Evolutionary conservation across 495 filamentous ascomycete species (phyloP), one percentile per base, ranked within the genome.

Genomic region (Penicillium flavigenum): DNA sequence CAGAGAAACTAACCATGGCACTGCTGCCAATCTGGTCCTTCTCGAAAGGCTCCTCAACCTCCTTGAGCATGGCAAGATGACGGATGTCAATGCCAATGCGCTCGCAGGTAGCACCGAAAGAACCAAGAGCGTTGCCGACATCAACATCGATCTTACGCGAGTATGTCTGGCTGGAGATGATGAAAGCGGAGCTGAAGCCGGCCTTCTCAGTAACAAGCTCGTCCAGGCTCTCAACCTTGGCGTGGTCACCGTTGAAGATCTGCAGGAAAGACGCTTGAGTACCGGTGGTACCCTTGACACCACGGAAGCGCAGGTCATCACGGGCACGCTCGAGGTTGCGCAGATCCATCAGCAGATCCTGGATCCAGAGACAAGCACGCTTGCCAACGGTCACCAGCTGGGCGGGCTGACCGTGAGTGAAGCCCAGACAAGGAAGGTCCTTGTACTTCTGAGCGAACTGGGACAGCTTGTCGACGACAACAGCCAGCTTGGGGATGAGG

Each of bases 21-120:
- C 74, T 78, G 70, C 74, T 78, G 29, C 79, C 79, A 64, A 79
- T 80, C 64, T 81, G 77, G 47, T 76, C 72, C 68, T 75, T 88
- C 75, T 96, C 93, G 54, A 95, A 94, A 2, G 93, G 93, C 78
- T 96, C 93, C 71, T 98, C 92, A 59, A 96, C 78, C 74, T 94
- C 88, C 77, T 94, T 91, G 51, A 81, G 78, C 57, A 81, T 79
- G 3, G 88, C 89, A n/a, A 95, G 76, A 64, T 91, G 88, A 29
- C 91, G 81, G 58, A 96, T 89, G 63, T 92, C 90, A 56, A 80
- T 79, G 53, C 70, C 85, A 47, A 93, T 89, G 32, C 82, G 79
- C 76, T 93, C 82, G 51, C 85, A 88, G 4, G 90, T 96, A 12
- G 89, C 84, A 34, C 92, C 93, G 60, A 98, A 88, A 3, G 85